phyloP scores from a whole-genome alignment of 148 eudicot species.

The Dianthus caryophyllus region DNA sequence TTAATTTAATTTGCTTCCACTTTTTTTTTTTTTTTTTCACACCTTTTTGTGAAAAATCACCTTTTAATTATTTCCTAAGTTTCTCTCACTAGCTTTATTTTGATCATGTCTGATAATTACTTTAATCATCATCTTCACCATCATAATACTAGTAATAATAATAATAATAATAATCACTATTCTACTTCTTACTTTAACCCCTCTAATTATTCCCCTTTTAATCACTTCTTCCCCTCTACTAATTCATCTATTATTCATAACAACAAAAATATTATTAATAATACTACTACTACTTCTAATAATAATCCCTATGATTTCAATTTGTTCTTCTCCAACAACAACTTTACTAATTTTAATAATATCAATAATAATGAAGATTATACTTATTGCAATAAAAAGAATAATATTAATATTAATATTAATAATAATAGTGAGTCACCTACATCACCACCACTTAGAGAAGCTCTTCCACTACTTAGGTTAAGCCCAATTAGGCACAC shows the following conservation, averaged over 20 bases:
- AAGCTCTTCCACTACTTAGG: conserved; percentile 53
- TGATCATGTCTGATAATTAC: conserved; percentile 36
- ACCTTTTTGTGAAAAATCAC: no score
- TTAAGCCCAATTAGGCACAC: conserved; percentile 35
- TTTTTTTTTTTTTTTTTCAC: no score
- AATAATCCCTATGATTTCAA: conserved; percentile 21
- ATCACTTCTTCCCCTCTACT: conserved; percentile 24
- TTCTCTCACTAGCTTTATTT: no score
- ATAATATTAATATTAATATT: not conserved
- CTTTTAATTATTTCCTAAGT: no score
- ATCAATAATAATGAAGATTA: not conserved
- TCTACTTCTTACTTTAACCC: conserved; percentile 21
- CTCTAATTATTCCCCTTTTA: conserved; percentile 31
- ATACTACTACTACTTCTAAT: not conserved
- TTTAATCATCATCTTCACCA: conserved; percentile 27
- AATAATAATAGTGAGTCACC: conserved; percentile 18
- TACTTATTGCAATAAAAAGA: not conserved
- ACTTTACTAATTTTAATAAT: not conserved
- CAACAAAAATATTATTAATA: conserved; percentile 1
- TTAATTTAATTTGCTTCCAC: no score
- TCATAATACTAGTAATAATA: no score
- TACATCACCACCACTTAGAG: conserved; percentile 53
- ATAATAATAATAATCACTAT: conserved; percentile 23
- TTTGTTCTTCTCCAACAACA: conserved; percentile 22
- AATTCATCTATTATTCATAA: not conserved